Evolutionary conservation across 257 asterid genomes (phyloP).

Genomic region (Nicotiana undulata): DNA sequence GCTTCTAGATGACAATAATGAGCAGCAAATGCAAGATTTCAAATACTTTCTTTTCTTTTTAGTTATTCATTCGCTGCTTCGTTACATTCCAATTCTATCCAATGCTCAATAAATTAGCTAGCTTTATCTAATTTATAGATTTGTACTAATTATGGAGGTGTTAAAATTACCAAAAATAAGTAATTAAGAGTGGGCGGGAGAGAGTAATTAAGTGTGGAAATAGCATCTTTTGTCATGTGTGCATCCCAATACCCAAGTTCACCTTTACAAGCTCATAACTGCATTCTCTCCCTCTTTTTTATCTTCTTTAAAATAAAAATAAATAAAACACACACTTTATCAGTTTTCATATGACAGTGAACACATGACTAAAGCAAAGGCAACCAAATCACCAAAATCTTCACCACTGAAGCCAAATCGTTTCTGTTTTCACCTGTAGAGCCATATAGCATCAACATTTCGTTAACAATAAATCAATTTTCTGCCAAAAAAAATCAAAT

Average conservation of each 20-base stretch:
- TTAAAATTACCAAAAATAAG: background rate
- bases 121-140: too few species aligned
- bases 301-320: background rate
- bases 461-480: background rate
- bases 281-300: background rate
- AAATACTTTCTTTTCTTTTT: too few species aligned
- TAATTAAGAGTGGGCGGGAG: background rate
- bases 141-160: background rate
- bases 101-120: too few species aligned
- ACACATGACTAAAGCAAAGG: slow-evolving; percentile 48
- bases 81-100: too few species aligned
- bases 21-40: too few species aligned
- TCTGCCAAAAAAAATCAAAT: background rate
- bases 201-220: background rate
- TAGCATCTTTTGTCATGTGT: background rate
- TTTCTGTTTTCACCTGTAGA: background rate
- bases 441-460: background rate
- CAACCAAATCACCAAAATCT: background rate
- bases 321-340: background rate
- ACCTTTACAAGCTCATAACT: background rate
- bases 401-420: background rate
- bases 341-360: slow-evolving; percentile 18
- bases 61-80: too few species aligned
- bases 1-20: too few species aligned
- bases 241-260: background rate